Evolutionary conservation across 208 protist species (phyloP).

Genomic region (Borovskyia barvae): DNA sequence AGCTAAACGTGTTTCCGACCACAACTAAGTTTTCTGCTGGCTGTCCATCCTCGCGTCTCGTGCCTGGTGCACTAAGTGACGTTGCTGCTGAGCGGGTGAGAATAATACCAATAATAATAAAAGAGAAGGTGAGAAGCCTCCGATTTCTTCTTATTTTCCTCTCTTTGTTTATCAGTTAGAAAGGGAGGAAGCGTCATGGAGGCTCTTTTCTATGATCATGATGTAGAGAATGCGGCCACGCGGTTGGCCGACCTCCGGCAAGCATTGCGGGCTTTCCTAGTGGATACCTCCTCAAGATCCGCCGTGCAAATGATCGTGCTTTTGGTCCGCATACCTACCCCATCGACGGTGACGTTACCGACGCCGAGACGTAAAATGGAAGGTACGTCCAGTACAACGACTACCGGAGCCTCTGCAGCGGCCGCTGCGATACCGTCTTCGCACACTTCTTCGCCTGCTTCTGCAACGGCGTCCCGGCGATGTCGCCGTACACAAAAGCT

Average conservation of each 20-base stretch:
- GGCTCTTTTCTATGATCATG: conserved; percentile 31
- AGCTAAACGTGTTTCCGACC: no score
- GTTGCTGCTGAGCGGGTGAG: no score
- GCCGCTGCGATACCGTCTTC: no score
- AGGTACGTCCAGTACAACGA: not conserved
- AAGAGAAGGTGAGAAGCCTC: no score
- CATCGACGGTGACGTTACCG: conserved; percentile 9
- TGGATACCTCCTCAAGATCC: conserved; percentile 10
- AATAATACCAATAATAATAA: no score
- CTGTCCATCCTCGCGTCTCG: no score
- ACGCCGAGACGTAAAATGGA: not conserved
- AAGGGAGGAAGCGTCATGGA: no score
- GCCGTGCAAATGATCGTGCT: conserved; percentile 28
- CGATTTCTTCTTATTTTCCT: no score
- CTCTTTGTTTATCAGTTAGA: no score
- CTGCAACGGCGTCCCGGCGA: not conserved
- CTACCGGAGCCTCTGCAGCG: not conserved
- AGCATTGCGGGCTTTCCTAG: conserved; percentile 31
- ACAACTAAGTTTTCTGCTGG: no score
- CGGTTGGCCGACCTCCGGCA: conserved; percentile 21
- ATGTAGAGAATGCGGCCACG: not conserved
- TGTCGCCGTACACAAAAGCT: conserved; percentile 9
- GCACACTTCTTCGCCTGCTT: not conserved
- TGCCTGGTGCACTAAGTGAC: no score
- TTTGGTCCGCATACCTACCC: conserved; percentile 28